A percentile compares a stretch with the other conserved stretches of the same genome.
phyloP scores from a whole-genome alignment of 306 rosid genomes.

The Cicer cuneatum region DNA sequence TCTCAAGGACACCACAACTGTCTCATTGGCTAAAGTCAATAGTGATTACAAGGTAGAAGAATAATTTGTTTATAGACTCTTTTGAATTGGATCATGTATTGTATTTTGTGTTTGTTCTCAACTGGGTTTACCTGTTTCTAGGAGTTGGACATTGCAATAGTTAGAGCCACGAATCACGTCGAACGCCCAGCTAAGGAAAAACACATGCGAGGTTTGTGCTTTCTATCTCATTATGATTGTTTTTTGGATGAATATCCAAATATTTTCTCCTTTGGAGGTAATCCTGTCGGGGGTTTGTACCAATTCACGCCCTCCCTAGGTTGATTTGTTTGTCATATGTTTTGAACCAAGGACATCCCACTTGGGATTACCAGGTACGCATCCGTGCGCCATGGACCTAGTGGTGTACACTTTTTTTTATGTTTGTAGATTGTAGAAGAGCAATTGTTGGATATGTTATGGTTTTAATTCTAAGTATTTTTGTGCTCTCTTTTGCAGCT shows the following conservation, averaged over 20 bases:
- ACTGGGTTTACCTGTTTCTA: constrained; percentile 50
- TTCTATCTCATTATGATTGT: constrained; percentile 23
- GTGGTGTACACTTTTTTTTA: background rate
- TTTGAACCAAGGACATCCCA: background rate
- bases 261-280: background rate
- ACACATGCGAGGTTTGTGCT: constrained; percentile 74
- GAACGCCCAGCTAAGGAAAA: constrained; percentile 94
- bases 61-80: background rate
- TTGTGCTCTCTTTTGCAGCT: constrained; percentile 64
- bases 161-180: constrained; percentile 93
- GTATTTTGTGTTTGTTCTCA: constrained; percentile 35
- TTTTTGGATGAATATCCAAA: background rate
- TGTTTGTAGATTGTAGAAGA: constrained; percentile 39
- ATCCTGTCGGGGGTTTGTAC: background rate
- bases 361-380: no score
- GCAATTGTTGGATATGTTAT: constrained; percentile 15
- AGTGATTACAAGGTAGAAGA: constrained; percentile 90
- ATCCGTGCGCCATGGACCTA: background rate
- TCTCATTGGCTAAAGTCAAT: constrained; percentile 98
- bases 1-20: constrained; percentile 94
- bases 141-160: constrained; percentile 97
- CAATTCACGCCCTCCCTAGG: background rate
- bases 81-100: constrained; percentile 26
- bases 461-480: constrained; percentile 39
- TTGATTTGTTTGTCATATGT: background rate